phyloP scores from a whole-genome alignment of 2,329 filamentous ascomycete genomes.

The Colletotrichum abscissum region DNA sequence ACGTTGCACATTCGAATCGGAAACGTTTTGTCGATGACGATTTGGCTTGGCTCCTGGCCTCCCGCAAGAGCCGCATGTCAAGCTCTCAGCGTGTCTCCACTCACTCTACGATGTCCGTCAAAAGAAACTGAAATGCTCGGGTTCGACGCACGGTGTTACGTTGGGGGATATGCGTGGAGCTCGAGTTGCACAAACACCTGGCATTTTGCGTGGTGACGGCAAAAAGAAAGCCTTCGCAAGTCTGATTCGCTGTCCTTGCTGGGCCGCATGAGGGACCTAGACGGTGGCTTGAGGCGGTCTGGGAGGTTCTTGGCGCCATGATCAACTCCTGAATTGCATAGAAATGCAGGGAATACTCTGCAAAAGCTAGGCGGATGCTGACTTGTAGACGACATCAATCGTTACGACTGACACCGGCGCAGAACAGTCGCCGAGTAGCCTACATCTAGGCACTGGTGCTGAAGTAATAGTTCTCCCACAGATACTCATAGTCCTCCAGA shows the following conservation, averaged over 20 bases:
- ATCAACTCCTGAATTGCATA: background rate
- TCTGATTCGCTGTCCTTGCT: background rate
- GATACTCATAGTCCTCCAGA: slow-evolving; percentile 94
- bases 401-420: background rate
- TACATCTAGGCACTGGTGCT: slow-evolving; percentile 60
- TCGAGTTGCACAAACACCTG: background rate
- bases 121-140: background rate
- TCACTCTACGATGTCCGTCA: background rate
- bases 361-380: background rate
- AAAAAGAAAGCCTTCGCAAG: slow-evolving; percentile 8
- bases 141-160: slow-evolving; percentile 1
- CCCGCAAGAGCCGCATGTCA: slow-evolving; percentile 15
- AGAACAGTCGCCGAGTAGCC: background rate
- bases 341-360: background rate
- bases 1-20: slow-evolving; percentile 4
- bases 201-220: background rate
- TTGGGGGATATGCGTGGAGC: background rate
- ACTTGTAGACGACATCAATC: background rate
- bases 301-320: background rate
- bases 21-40: background rate
- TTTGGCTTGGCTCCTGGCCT: background rate
- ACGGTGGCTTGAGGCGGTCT: slow-evolving; percentile 8
- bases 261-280: background rate
- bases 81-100: background rate
- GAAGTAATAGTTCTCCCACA: slow-evolving; percentile 99